Evolutionary conservation across 1,139 yeast genomes (phyloP), one percentile per base, ranked within the genome.

Genomic region (Ashbya aceris): DNA sequence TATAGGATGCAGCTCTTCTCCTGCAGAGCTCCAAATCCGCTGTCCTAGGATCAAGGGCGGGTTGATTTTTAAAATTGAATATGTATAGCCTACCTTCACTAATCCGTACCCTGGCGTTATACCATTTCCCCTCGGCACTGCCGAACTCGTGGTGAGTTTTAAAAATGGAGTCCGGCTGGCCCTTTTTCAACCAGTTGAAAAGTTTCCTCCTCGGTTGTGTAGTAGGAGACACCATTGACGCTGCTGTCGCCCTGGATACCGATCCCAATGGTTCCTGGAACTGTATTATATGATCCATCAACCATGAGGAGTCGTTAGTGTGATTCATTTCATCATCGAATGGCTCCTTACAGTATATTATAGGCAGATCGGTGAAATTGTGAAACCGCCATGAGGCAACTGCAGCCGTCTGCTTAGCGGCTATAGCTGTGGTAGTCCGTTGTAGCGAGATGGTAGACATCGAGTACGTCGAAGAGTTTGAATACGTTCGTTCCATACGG

Each of bases 11-110:
- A 36, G 49, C 44, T 7, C 43, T 36, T 27, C 33, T 56, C 48
- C 44, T 64, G 62, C 38, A 61, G 54, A 4, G 56, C 58, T 23
- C 60, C 60, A 54, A 61, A 58, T 14, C 52, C 53, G 45, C 56
- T 49, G n/a, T 49, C 41, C 64, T 65, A 11, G 37, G 37, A 55
- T 36, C 47, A 47, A 36, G n/a, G 2, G 13, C 39, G 7, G 17
- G 8, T 7, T 33, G 9, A 23, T n/a, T 7, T 17, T 41, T 39
- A 27, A 47, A 36, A 33, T 43, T 47, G 42, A 51, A 54, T 4
- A 58, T 45, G 40, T 46, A 54, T 30, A 58, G 42, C 26, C 62
- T 47, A 10, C 61, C 62, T 39, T 58, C 60, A 10, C 34, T 32
- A 1, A 56, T 42, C 27, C 53, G 45, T 13, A 56, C 40, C 27